Evolutionary conservation across 495 filamentous ascomycete genomes (phyloP).

Genomic region (Tuber indicum): DNA sequence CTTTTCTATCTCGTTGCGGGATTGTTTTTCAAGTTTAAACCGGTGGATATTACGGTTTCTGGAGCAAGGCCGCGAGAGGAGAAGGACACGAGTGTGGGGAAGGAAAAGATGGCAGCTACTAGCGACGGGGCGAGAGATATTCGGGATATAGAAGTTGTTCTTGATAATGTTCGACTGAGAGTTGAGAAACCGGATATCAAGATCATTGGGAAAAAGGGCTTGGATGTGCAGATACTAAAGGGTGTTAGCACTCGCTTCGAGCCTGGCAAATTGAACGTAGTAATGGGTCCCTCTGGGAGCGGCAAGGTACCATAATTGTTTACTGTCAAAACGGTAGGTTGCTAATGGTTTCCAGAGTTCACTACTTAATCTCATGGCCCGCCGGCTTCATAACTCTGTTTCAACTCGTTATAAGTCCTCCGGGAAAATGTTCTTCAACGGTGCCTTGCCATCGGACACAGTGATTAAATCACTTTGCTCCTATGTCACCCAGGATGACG

Average conservation of each 20-base stretch:
- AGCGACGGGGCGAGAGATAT: conserved; percentile 47
- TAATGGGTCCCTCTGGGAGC: conserved; percentile 71
- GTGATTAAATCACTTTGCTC: conserved; percentile 64
- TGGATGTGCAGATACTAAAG: conserved; percentile 55
- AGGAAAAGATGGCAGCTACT: conserved; percentile 53
- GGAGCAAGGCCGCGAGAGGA: conserved; percentile 55
- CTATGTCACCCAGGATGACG: conserved; percentile 71
- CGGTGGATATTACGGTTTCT: conserved; percentile 51
- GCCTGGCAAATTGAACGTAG: conserved; percentile 60
- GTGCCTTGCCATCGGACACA: conserved; percentile 55
- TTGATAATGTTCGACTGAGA: conserved; percentile 56
- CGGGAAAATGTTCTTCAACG: conserved; percentile 62
- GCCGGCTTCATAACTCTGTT: conserved; percentile 53
- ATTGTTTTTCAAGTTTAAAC: conserved; percentile 53
- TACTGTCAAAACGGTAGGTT: background rate
- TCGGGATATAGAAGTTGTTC: conserved; percentile 53
- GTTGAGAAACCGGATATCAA: conserved; percentile 54
- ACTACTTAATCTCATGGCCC: conserved; percentile 62
- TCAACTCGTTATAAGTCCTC: conserved; percentile 51
- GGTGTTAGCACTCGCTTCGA: conserved; percentile 58
- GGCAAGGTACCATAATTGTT: conserved; percentile 48
- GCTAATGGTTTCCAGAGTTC: conserved; percentile 47
- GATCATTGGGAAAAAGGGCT: conserved; percentile 44
- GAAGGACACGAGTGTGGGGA: conserved; percentile 54
- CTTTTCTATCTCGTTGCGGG: conserved; percentile 54